Percentiles rank a stretch among this genome's conserved stretches.
These are phyloP conservation scores for Stentor coeruleus DNA, from an alignment of 73 alveolate genomes.

Conservation along the genomic window DNA sequence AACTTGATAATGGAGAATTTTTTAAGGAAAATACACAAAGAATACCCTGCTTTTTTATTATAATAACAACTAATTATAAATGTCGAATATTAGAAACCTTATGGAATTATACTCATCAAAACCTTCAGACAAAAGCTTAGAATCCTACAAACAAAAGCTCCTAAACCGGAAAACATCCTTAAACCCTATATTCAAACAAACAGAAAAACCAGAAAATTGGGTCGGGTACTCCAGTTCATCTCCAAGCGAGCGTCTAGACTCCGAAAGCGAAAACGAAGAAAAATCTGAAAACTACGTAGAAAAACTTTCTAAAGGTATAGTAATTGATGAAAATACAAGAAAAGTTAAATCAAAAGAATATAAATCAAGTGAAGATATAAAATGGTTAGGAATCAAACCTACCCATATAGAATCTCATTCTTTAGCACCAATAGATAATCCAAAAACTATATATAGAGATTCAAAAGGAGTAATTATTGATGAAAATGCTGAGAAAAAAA, in stretches of 20 bases:
- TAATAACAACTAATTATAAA: too few relatives aligned
- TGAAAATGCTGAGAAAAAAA: conserved; percentile 28
- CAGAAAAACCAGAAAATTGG: conserved; percentile 3
- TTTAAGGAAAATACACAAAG: too few relatives aligned
- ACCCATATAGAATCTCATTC: not conserved
- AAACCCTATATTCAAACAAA: not conserved
- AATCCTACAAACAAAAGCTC: not conserved
- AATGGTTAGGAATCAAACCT: conserved; percentile 4
- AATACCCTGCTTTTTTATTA: too few relatives aligned
- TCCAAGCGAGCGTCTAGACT: not conserved
- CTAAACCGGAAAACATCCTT: not conserved
- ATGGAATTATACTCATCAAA: too few relatives aligned
- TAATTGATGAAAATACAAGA: not conserved
- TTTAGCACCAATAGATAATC: not conserved
- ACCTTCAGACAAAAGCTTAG: not conserved
- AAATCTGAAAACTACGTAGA: not conserved
- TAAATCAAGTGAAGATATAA: not conserved
- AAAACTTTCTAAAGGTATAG: not conserved
- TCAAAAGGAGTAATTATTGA: not conserved
- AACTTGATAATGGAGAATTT: not conserved
- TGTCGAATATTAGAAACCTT: too few relatives aligned
- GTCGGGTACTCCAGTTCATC: conserved; percentile 1
- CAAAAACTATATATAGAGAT: not conserved
- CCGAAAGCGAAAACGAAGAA: conserved; percentile 2
- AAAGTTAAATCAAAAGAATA: not conserved